Evolutionary conservation across 176 grass and related monocot species (phyloP), one percentile per base, ranked within the genome.

Genomic region (Oryza punctata): DNA sequence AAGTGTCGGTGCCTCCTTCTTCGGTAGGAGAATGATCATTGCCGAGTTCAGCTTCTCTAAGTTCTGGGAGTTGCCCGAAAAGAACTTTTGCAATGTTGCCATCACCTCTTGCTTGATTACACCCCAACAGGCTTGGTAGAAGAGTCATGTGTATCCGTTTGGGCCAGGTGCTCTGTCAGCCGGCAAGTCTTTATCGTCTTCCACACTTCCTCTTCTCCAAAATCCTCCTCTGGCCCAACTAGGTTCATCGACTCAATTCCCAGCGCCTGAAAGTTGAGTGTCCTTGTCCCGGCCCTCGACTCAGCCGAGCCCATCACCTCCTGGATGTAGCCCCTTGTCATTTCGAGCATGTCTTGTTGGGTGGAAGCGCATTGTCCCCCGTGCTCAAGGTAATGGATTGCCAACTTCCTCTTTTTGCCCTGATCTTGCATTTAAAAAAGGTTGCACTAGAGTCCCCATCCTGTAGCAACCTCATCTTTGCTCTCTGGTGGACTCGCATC

Each of bases 161-260:
- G 63, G 63, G 3, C 26, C 10, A 4, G 25, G 63, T 0, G 25
- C 24, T 8, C 28, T 65, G 19, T 65, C 63, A 0, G 3, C 3
- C 1, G 24, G 25, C 10, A 28, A 5, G 0, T 27, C 12, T 1
- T 29, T 27, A 14, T 11, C 0, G 10, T 8, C 1, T 12, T 6
- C 10, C 11, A 14, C 1, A 28, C 3, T 5, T 65, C 63, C 0
- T 65, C 7, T 14, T 65, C 63, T 1, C 10, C 4, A 10, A 65
- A 65, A 0, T 2, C 2, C 3, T 1, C 3, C 4, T 65, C 63
- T 3, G 29, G 2, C 1, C 29, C 28, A 8, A 1, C 0, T 1
- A 54, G 5, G 10, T 6, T 3, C 1, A 7, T 0, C 16, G 5
- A 54, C 19, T 54, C 4, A 1, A 54, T 1, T 5, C 1, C 12